phyloP scores from a whole-genome alignment of 139 green algal genomes.

The Picochlorum sp. region DNA sequence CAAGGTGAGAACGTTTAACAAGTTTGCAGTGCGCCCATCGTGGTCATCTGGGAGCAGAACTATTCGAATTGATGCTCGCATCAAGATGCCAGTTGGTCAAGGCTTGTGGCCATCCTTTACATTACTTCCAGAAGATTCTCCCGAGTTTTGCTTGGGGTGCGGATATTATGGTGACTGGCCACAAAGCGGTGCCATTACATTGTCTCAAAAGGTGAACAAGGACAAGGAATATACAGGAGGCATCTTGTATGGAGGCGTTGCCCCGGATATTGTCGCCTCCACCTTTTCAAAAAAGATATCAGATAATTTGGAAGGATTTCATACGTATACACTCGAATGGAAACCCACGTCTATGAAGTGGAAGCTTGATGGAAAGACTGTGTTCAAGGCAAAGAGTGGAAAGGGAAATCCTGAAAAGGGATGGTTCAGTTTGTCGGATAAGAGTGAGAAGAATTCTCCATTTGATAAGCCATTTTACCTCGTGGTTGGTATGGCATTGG shows the following conservation, averaged over 20 bases:
- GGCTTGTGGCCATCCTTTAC: constrained; percentile 25
- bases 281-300: background rate
- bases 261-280: background rate
- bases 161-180: constrained; percentile 21
- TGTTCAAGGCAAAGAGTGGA: background rate
- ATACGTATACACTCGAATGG: constrained; percentile 12
- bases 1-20: constrained; percentile 8
- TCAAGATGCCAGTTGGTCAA: constrained; percentile 10
- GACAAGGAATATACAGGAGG: background rate
- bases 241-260: constrained; percentile 11
- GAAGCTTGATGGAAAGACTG: constrained; percentile 6
- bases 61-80: constrained; percentile 8
- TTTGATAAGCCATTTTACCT: constrained; percentile 41
- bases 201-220: constrained; percentile 21
- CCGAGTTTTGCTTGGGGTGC: constrained; percentile 9
- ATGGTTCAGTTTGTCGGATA: background rate
- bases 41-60: background rate
- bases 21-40: constrained; percentile 7
- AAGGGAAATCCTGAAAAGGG: background rate
- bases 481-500: constrained; percentile 41
- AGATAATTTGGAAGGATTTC: constrained; percentile 5
- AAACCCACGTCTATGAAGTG: constrained; percentile 1
- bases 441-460: constrained; percentile 6
- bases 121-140: constrained; percentile 11
- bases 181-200: constrained; percentile 16